Conservation (phyloP, 1,139 yeast species). For the Yamadazyma pseudoaaseri region DNA sequence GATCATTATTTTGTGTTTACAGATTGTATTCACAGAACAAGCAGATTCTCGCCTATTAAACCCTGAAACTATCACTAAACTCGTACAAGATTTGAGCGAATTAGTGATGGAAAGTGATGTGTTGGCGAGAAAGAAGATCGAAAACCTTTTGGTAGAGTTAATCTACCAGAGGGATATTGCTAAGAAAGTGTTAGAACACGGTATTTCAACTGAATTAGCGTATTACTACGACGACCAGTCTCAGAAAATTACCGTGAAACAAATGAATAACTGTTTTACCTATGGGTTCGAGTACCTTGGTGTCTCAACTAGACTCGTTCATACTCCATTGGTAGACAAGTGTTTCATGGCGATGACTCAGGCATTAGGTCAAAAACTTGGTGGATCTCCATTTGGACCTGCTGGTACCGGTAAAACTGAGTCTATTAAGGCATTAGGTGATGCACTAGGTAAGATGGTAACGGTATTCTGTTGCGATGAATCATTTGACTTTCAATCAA, state of each 20-base stretch:
- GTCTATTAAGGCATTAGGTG: slow-evolving; percentile 81
- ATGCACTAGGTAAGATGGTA: slow-evolving; percentile 76
- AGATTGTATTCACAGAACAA: slow-evolving; percentile 53
- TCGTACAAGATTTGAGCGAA: slow-evolving; percentile 4
- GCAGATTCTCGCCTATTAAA: slow-evolving; percentile 26
- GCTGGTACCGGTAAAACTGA: slow-evolving; percentile 99
- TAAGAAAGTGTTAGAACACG: neutral
- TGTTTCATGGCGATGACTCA: slow-evolving; percentile 72
- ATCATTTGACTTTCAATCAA: slow-evolving; percentile 76
- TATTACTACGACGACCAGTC: slow-evolving; percentile 40
- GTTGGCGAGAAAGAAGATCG: slow-evolving; percentile 49
- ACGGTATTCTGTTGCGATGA: slow-evolving; percentile 91
- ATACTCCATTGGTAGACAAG: slow-evolving; percentile 69
- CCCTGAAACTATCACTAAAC: neutral
- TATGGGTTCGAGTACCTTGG: slow-evolving; percentile 91
- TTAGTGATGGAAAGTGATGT: slow-evolving; percentile 19
- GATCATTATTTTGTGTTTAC: slow-evolving; percentile 54
- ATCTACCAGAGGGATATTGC: slow-evolving; percentile 58
- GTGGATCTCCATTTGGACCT: slow-evolving; percentile 96
- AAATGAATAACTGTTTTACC: slow-evolving; percentile 48
- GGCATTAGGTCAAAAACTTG: slow-evolving; percentile 69
- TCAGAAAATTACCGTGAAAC: slow-evolving; percentile 46
- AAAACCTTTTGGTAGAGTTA: slow-evolving; percentile 62
- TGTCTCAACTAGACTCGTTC: slow-evolving; percentile 67
- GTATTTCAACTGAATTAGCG: slow-evolving; percentile 39